phyloP scores from a whole-genome alignment of 2,329 filamentous ascomycete genomes.

The Nemania bipapillata region DNA sequence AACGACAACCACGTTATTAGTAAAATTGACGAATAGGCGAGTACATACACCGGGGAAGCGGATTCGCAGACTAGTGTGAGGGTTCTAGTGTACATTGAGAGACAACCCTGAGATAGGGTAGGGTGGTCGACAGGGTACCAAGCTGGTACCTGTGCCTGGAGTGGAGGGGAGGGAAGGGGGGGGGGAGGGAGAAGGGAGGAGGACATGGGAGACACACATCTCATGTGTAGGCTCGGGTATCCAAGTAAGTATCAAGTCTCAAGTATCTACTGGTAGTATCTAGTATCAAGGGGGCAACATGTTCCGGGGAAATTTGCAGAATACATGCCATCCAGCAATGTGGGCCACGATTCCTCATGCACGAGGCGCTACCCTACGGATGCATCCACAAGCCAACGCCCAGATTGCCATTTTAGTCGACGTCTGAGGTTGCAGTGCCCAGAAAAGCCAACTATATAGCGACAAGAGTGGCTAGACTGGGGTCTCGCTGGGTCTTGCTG shows the following conservation, averaged over 20 bases:
- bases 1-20: slow-evolving; percentile 43
- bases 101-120: slow-evolving; percentile 6
- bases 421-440: slow-evolving; percentile 39
- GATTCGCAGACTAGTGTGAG: slow-evolving; percentile 35
- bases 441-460: slow-evolving; percentile 25
- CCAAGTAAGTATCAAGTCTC: not conserved
- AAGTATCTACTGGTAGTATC: slow-evolving; percentile 15
- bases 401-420: slow-evolving; percentile 28
- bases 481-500: slow-evolving; percentile 16
- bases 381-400: slow-evolving; percentile 49
- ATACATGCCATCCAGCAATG: not conserved
- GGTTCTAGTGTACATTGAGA: not conserved
- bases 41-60: slow-evolving; percentile 44
- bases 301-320: slow-evolving; percentile 50
- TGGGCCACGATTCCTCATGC: slow-evolving; percentile 6
- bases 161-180: too few relatives aligned
- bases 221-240: slow-evolving; percentile 26
- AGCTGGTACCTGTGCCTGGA: slow-evolving; percentile 43
- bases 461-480: slow-evolving; percentile 33
- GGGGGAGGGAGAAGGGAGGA: not conserved
- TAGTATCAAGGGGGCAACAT: slow-evolving; percentile 47
- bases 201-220: not conserved
- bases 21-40: slow-evolving; percentile 48
- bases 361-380: slow-evolving; percentile 17
- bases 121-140: slow-evolving; percentile 31